Percentiles rank a stretch among this genome's conserved stretches.
Evolutionary conservation across 345 rosid species (phyloP).

Genomic region (Trapa incisa): DNA sequence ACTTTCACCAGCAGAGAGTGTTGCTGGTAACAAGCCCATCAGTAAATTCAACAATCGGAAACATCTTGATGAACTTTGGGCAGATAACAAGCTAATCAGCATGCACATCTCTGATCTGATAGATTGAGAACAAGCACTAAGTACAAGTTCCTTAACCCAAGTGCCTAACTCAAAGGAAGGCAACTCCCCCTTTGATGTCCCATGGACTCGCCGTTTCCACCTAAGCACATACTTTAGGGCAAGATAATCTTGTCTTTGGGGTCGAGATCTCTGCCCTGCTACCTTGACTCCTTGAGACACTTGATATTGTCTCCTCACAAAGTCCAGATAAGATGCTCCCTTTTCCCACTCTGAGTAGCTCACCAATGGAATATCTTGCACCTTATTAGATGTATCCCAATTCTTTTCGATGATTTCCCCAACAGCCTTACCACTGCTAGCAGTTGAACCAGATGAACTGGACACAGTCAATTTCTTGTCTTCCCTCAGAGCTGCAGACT

Average conservation of each 20-base stretch:
- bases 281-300: slow-evolving; percentile 65
- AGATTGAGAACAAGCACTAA: slow-evolving; percentile 97
- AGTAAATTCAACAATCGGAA: slow-evolving; percentile 72
- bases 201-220: slow-evolving; percentile 69
- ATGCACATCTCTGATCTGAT: slow-evolving; percentile 97
- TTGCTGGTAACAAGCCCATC: slow-evolving; percentile 69
- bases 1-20: slow-evolving; percentile 91
- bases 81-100: slow-evolving; percentile 71
- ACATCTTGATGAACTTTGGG: slow-evolving; percentile 70
- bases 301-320: slow-evolving; percentile 95
- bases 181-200: slow-evolving; percentile 49
- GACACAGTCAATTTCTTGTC: slow-evolving; percentile 34
- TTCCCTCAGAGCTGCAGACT: slow-evolving; percentile 40
- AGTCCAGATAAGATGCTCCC: slow-evolving; percentile 95
- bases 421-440: slow-evolving; percentile 24
- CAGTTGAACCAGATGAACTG: slow-evolving; percentile 30
- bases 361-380: slow-evolving; percentile 67
- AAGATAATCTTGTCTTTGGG: slow-evolving; percentile 67
- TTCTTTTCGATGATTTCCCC: slow-evolving; percentile 50
- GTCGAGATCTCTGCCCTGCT: slow-evolving; percentile 53
- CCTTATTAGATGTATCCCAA: slow-evolving; percentile 50
- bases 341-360: slow-evolving; percentile 96
- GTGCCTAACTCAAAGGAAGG: slow-evolving; percentile 83
- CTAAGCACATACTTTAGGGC: slow-evolving; percentile 83
- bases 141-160: slow-evolving; percentile 92